phyloP scores from a whole-genome alignment of 2,329 filamentous ascomycete genomes.

The Sphaceloma murrayae region DNA sequence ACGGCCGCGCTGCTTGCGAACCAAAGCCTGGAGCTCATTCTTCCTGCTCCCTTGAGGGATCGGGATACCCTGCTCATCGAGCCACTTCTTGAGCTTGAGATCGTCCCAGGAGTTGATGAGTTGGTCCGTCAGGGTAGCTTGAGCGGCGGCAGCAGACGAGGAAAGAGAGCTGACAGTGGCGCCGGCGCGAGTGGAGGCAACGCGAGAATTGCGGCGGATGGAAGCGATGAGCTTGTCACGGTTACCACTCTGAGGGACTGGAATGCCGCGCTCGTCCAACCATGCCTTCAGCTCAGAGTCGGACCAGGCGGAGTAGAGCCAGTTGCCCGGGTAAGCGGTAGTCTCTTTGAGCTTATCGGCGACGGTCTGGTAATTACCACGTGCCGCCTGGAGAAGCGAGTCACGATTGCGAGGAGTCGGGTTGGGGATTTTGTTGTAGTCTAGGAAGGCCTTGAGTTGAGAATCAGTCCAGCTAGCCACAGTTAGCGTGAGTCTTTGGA shows the following conservation, averaged over 20 bases:
- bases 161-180: constrained; percentile 56
- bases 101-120: constrained; percentile 88
- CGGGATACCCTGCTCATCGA: constrained; percentile 78
- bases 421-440: constrained; percentile 76
- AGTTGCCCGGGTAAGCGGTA: constrained; percentile 80
- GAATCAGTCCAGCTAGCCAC: constrained; percentile 73
- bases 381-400: constrained; percentile 64
- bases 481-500: constrained; percentile 29
- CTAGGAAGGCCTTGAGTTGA: constrained; percentile 84
- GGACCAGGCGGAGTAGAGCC: constrained; percentile 85
- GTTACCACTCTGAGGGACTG: constrained; percentile 70
- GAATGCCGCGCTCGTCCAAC: constrained; percentile 80
- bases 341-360: constrained; percentile 71
- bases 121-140: constrained; percentile 67
- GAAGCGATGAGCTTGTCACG: constrained; percentile 83
- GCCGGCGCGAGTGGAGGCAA: constrained; percentile 35
- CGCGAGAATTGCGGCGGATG: constrained; percentile 80
- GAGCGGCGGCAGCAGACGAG: constrained; percentile 47
- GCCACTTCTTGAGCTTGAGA: constrained; percentile 80
- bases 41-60: constrained; percentile 86
- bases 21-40: constrained; percentile 81
- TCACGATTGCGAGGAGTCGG: constrained; percentile 84
- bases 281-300: constrained; percentile 90
- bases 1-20: constrained; percentile 73
- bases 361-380: constrained; percentile 68